Base-by-base conservation (phyloP, 768 basidiomycete species). In the Polyporus arcularius region DNA sequence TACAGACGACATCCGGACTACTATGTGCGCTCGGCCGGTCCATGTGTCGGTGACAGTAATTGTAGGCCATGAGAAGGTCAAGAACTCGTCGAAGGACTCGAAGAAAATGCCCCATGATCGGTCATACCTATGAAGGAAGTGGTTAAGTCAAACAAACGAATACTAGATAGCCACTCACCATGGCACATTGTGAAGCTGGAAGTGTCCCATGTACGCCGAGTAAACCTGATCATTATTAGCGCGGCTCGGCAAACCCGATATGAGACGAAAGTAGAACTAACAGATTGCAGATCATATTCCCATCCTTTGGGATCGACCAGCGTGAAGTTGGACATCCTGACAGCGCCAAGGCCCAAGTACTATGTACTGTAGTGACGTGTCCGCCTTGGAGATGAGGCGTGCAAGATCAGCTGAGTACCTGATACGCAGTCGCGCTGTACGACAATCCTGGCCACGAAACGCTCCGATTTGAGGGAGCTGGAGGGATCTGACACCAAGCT, bases 41-140 rank as follows among this genome's bases (percentile, higher is more conserved):
- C 79, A 81, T 45, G 78, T 70, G 70, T 92, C 89, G 39, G 92
- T 92, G 46, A 90, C 83, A 1, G 85, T 85, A 62, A 94, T 87
- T 16, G 83, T 85, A 4, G 92, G 92, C 92, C 91, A 94, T 42
- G 88, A 89, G 71, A 92, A 93, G 12, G 82, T 79, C 39, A 94
- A 79, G 72, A 94, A 94, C 31, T 83, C 85, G 50, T 90, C 88
- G 69, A 93, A 93, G 0, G 88, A 83, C 50, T 86, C 83, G 74
- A 94, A 94, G 39, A 88, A 77, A 51, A 86, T 83, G 3, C 89
- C 88, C 92, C 91, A 94, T 30, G 88, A 82, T 56, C 86, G 82
- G 56, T 93, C 90, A 64, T 88, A 89, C 90, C 90, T 90, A 51
- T 59, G 30, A 56, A 35, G 56, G 41, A 53, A 56, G 57, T 38